Evolutionary conservation across 345 rosid genomes (phyloP).

Genomic region (Syzygium aromaticum): DNA sequence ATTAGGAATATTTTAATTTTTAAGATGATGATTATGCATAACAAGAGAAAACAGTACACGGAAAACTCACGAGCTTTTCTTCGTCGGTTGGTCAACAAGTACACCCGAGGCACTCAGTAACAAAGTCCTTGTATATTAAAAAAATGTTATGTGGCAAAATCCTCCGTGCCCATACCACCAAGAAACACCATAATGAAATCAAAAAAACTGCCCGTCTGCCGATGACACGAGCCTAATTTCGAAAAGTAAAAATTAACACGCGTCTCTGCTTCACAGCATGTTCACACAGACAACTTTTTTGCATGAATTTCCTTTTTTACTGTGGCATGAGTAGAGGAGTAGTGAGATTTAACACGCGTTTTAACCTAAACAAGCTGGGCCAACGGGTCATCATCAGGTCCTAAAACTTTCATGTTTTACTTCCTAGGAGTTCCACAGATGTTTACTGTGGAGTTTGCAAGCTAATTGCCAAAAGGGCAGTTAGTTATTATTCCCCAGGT

Average conservation of each 20-base stretch:
- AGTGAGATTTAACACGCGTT: neutral
- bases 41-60: neutral
- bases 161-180: too few relatives aligned
- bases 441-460: neutral
- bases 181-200: neutral
- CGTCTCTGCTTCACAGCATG: neutral
- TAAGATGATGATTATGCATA: neutral
- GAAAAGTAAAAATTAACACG: neutral
- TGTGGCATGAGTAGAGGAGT: neutral
- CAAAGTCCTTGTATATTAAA: neutral
- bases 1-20: neutral
- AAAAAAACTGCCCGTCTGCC: neutral
- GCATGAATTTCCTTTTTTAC: neutral
- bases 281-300: neutral
- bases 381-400: neutral
- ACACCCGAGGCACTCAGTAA: neutral
- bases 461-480: neutral
- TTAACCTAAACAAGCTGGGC: neutral
- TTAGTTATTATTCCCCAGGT: neutral
- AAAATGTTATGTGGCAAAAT: neutral
- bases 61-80: neutral
- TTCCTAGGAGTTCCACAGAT: neutral
- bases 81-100: fast-evolving
- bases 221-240: neutral
- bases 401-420: neutral